These are phyloP conservation scores for Ophiocordyceps camponoti-saundersi DNA, from an alignment of 2,329 filamentous ascomycete genomes.

Conservation along the genomic window DNA sequence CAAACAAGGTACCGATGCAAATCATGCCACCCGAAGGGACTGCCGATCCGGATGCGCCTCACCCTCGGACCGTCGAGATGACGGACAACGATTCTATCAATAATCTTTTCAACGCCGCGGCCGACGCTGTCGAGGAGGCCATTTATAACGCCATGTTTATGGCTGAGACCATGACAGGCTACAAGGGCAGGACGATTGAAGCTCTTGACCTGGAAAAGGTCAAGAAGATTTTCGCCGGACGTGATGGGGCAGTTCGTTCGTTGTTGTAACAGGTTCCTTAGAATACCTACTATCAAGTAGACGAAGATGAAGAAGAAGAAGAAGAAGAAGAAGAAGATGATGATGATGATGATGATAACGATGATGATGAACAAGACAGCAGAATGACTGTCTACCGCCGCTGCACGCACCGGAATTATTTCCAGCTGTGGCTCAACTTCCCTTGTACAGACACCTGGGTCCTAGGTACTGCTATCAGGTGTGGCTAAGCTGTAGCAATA, in stretches of 20 bases:
- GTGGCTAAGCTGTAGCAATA: neutral
- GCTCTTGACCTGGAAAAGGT: conserved; percentile 29
- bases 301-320: neutral
- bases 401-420: too few species aligned
- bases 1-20: conserved; percentile 26
- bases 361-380: too few species aligned
- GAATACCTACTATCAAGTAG: neutral
- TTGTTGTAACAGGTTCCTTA: conserved; percentile 3
- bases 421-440: neutral
- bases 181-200: conserved; percentile 29
- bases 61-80: conserved; percentile 10
- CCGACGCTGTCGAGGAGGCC: conserved; percentile 47
- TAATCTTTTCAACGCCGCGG: conserved; percentile 41
- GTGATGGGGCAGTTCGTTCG: conserved; percentile 4
- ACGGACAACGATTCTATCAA: conserved; percentile 44
- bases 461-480: neutral
- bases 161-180: conserved; percentile 40
- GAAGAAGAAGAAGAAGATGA: too few species aligned
- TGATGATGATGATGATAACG: too few species aligned
- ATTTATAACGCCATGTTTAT: conserved; percentile 48
- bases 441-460: neutral
- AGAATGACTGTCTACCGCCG: too few species aligned
- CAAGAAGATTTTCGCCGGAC: conserved; percentile 25
- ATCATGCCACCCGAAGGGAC: conserved; percentile 8
- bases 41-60: conserved; percentile 23